phyloP scores from a whole-genome alignment of 768 basidiomycete species.

The Suillus spraguei region DNA sequence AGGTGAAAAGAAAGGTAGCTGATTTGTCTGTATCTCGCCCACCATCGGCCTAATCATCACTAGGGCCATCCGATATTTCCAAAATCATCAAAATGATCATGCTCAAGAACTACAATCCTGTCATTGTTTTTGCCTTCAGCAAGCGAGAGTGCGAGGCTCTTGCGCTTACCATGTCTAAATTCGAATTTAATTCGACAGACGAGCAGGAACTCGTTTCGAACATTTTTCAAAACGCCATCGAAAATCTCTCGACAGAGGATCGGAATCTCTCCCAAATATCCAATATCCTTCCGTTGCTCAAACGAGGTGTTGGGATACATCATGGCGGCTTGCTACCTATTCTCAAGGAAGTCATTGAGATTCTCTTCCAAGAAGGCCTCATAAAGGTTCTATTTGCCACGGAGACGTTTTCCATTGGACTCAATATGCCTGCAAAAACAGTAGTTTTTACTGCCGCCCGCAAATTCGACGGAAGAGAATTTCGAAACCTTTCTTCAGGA shows the following conservation, averaged over 20 bases:
- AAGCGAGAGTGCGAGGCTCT: slow-evolving; percentile 97
- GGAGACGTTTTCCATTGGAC: slow-evolving; percentile 96
- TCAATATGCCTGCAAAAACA: slow-evolving; percentile 99
- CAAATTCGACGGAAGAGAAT: slow-evolving; percentile 96
- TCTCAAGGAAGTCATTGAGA: slow-evolving; percentile 98
- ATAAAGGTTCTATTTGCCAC: slow-evolving; percentile 99
- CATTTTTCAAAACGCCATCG: slow-evolving; percentile 95
- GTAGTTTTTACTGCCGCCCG: slow-evolving; percentile 96
- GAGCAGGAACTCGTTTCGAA: slow-evolving; percentile 85
- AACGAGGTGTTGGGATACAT: slow-evolving; percentile 96
- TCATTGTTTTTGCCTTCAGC: slow-evolving; percentile 98
- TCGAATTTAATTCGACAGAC: slow-evolving; percentile 92
- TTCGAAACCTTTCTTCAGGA: slow-evolving; percentile 89
- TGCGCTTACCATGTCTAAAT: slow-evolving; percentile 90
- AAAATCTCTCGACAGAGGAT: slow-evolving; percentile 85
- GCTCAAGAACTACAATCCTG: slow-evolving; percentile 96
- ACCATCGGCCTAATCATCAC: slow-evolving; percentile 9
- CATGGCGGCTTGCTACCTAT: slow-evolving; percentile 97
- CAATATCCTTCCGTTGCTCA: slow-evolving; percentile 89
- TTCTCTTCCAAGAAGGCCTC: slow-evolving; percentile 96
- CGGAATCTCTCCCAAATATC: slow-evolving; percentile 90
- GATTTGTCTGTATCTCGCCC: not conserved
- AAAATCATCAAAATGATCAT: slow-evolving; percentile 99
- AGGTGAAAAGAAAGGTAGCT: slow-evolving; percentile 83
- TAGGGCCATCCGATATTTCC: slow-evolving; percentile 90